Conservation (phyloP, 768 basidiomycete species). For the Tylopilus sp. region DNA sequence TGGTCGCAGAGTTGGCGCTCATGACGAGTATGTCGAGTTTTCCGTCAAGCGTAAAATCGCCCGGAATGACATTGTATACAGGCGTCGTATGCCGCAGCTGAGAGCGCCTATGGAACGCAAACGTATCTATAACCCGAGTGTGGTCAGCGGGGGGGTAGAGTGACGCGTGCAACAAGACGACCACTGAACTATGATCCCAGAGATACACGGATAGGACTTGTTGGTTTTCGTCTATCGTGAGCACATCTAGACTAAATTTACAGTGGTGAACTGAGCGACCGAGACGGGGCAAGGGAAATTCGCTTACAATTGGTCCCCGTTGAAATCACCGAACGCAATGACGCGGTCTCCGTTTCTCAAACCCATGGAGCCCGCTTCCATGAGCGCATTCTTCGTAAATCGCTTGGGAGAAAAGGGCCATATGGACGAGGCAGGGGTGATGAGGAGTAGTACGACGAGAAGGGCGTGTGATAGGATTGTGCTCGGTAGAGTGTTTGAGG, state of each 20-base stretch:
- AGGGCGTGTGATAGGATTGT: conserved; percentile 1
- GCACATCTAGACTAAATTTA: conserved; percentile 65
- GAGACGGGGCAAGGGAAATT: not conserved
- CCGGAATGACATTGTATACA: conserved; percentile 83
- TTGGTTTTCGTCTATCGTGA: conserved; percentile 73
- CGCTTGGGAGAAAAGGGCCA: conserved; percentile 92
- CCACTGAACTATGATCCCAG: conserved; percentile 83
- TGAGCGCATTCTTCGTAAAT: conserved; percentile 76
- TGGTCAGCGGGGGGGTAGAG: conserved; percentile 6
- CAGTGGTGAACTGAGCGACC: not conserved
- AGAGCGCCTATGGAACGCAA: conserved; percentile 48
- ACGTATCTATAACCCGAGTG: conserved; percentile 45
- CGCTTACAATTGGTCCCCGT: conserved; percentile 91
- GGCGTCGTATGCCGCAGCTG: conserved; percentile 52
- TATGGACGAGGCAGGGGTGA: conserved; percentile 30
- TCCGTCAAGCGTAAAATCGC: conserved; percentile 92
- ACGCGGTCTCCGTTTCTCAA: conserved; percentile 69
- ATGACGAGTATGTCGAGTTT: conserved; percentile 88
- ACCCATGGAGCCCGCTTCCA: conserved; percentile 79
- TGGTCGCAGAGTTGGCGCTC: conserved; percentile 52
- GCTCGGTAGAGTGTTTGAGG: not conserved
- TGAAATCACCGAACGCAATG: conserved; percentile 91
- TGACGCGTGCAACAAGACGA: not conserved
- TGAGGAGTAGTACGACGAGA: conserved; percentile 16
- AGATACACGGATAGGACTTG: conserved; percentile 70